Conservation (phyloP, 179 eudicot species). For the Beta corolliflora region DNA sequence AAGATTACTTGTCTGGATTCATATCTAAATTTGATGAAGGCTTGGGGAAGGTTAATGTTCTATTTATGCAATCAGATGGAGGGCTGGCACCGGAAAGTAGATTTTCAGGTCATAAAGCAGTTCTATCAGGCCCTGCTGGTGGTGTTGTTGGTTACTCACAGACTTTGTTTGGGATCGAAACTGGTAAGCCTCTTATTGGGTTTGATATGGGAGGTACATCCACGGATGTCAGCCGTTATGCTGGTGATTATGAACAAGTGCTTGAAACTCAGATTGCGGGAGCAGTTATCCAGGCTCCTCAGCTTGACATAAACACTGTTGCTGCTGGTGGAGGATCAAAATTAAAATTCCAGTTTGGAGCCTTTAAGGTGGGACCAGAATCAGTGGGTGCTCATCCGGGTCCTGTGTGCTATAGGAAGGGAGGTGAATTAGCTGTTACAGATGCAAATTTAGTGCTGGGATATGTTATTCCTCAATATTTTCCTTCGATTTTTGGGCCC, state of each 20-base stretch:
- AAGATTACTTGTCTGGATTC: slow-evolving; percentile 83
- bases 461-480: slow-evolving; percentile 81
- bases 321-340: slow-evolving; percentile 99
- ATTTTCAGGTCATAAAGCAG: slow-evolving; percentile 99
- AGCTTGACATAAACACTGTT: slow-evolving; percentile 96
- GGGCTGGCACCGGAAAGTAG: slow-evolving; percentile 95
- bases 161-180: slow-evolving; percentile 83
- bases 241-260: slow-evolving; percentile 91
- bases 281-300: slow-evolving; percentile 96
- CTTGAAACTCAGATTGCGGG: slow-evolving; percentile 97
- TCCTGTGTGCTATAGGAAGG: slow-evolving; percentile 96
- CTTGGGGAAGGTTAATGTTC: slow-evolving; percentile 72
- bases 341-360: slow-evolving; percentile 87
- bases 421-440: slow-evolving; percentile 93
- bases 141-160: slow-evolving; percentile 99
- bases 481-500: slow-evolving; percentile 94
- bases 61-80: slow-evolving; percentile 98
- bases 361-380: slow-evolving; percentile 96
- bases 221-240: slow-evolving; percentile 98
- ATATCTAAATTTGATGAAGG: slow-evolving; percentile 89
- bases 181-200: slow-evolving; percentile 88
- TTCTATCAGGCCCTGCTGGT: slow-evolving; percentile 97
- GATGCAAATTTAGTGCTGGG: slow-evolving; percentile 93
- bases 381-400: slow-evolving; percentile 99
- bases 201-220: slow-evolving; percentile 99